A percentile compares a stretch with the other conserved stretches of the same genome.
Conservation (phyloP, 2,329 filamentous ascomycete species). For the Thelonectria blattea region DNA sequence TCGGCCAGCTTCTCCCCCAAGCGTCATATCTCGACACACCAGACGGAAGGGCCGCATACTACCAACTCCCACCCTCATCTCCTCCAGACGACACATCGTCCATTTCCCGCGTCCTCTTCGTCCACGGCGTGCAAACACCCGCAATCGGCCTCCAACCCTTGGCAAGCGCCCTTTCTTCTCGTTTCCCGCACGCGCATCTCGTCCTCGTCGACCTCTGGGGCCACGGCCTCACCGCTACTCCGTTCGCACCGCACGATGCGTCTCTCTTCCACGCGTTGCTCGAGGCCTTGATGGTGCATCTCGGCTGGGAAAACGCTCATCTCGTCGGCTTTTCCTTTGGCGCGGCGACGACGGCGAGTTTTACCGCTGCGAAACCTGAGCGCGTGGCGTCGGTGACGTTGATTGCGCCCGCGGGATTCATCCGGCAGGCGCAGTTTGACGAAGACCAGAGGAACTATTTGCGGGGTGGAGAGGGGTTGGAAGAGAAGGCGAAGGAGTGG, state of each 20-base stretch:
- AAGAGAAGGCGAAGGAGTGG: slow-evolving; percentile 43
- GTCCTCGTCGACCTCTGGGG: slow-evolving; percentile 59
- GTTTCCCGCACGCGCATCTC: slow-evolving; percentile 46
- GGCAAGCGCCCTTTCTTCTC: slow-evolving; percentile 41
- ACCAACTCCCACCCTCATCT: slow-evolving; percentile 38
- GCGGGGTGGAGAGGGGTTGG: slow-evolving; percentile 35
- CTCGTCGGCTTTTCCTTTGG: slow-evolving; percentile 59
- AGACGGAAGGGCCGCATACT: slow-evolving; percentile 49
- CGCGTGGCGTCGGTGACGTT: slow-evolving; percentile 45
- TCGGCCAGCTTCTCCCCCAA: slow-evolving; percentile 47
- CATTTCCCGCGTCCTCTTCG: slow-evolving; percentile 46
- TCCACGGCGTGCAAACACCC: slow-evolving; percentile 59
- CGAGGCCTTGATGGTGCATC: slow-evolving; percentile 44
- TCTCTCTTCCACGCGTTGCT: slow-evolving; percentile 51
- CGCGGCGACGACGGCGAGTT: slow-evolving; percentile 47
- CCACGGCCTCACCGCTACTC: slow-evolving; percentile 58
- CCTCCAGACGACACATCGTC: not conserved
- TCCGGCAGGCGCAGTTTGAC: slow-evolving; percentile 39
- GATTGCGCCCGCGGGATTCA: slow-evolving; percentile 55
- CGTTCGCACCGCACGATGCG: slow-evolving; percentile 47
- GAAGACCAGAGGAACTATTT: slow-evolving; percentile 33
- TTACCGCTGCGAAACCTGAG: slow-evolving; percentile 38
- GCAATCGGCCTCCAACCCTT: slow-evolving; percentile 55
- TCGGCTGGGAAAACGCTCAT: slow-evolving; percentile 52
- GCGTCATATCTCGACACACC: slow-evolving; percentile 43